Evolutionary conservation across 2,329 filamentous ascomycete species (phyloP), one percentile per base, ranked within the genome.

Genomic region (Cordyceps tenuipes): DNA sequence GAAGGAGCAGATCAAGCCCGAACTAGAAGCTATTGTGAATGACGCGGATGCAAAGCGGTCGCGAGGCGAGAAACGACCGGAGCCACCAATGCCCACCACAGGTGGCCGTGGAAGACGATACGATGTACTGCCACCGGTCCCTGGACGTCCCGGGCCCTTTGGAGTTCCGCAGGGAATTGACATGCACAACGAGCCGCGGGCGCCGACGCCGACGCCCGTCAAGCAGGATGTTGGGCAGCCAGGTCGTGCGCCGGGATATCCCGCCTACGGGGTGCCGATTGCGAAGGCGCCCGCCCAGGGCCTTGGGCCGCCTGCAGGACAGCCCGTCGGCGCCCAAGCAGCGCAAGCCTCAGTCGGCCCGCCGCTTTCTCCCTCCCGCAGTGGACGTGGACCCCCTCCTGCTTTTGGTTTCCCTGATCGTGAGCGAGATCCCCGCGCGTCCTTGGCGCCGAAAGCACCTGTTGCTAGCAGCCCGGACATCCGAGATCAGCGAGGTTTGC

Each of bases 1-100:
- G 66, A 83, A 84, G 67, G 84, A 87, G 64, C 77, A 79, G 62
- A 74, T 76, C 19, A 83, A 82, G 64, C 72, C 75, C 3, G 83
- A 86, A 55, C 87, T 82, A 80, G 83, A 84, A 62, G 71, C 71
- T 6, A 78, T 87, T 61, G 82, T 84, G 1, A 75, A 74, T 55
- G 83, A 86, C 50, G 84, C 86, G 17, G 83, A 88, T 63, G 74
- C 71, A 29, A 84, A 82, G 71, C 77, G 76, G 57, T 64, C 68
- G 9, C 73, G 80, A 57, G 83, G 83, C 50, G 84, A 88, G 71
- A 80, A 80, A 66, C 75, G 80, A 57, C 85, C 84, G 1, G 77
- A 81, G 23, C 81, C 84, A 41, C 85, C 86, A 8, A 75, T 76
- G n/a, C 82, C 82, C 26, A 79, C 79, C 7, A 74, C 78, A 31